phyloP scores from a whole-genome alignment of 257 asterid species.

The Solanum chiquidenum region DNA sequence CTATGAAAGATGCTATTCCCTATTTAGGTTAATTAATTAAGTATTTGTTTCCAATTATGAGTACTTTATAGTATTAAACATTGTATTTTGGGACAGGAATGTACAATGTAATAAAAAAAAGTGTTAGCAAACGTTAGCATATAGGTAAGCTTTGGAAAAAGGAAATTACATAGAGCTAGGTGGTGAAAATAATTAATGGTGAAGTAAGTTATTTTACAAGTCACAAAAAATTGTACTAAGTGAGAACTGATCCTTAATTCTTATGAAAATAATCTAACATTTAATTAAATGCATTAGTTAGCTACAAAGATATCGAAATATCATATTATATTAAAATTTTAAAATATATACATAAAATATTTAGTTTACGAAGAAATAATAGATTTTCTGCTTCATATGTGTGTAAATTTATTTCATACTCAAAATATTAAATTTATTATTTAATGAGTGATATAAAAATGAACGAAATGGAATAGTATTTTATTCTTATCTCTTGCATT shows the following conservation, averaged over 20 bases:
- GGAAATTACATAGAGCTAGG: not conserved
- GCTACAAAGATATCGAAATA: not conserved
- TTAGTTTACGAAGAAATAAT: not conserved
- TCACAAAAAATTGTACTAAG: not conserved
- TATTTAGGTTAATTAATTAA: constrained; percentile 4
- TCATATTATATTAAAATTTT: not conserved
- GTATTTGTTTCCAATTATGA: not conserved
- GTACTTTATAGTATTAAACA: not conserved
- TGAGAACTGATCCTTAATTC: not conserved
- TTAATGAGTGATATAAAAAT: not conserved
- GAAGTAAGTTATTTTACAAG: not conserved
- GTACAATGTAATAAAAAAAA: not conserved
- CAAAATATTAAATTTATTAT: not conserved
- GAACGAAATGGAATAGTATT: not conserved
- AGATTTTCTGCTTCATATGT: not conserved
- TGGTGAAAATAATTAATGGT: not conserved
- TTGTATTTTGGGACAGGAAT: not conserved
- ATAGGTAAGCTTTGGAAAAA: not conserved
- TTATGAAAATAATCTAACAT: not conserved
- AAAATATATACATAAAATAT: not conserved
- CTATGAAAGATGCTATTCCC: constrained; percentile 62
- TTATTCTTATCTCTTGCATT: not conserved
- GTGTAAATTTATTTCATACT: not conserved
- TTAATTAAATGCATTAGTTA: no score
- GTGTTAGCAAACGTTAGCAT: not conserved